Evolutionary conservation across 768 basidiomycete species (phyloP).

Genomic region (Termitomyces sp.): DNA sequence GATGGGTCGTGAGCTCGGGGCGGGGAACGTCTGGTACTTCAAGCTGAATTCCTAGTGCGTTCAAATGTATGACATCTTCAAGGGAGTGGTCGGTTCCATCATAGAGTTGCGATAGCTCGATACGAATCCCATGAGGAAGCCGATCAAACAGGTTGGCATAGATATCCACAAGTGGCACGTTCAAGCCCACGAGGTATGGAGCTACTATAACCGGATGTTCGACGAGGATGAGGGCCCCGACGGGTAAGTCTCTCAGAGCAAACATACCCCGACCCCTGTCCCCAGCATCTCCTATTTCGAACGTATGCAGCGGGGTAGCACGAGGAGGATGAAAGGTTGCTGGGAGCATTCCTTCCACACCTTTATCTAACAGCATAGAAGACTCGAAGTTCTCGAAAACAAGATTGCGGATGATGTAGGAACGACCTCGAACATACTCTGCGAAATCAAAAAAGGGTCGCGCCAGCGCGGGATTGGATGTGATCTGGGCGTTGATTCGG

Average conservation of each 20-base stretch:
- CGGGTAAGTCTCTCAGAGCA: slow-evolving; percentile 28
- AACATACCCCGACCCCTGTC: slow-evolving; percentile 36
- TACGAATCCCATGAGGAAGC: slow-evolving; percentile 23
- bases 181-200: slow-evolving; percentile 29
- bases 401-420: slow-evolving; percentile 23
- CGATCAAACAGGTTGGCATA: slow-evolving; percentile 29
- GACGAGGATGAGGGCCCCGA: slow-evolving; percentile 30
- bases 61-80: slow-evolving; percentile 29
- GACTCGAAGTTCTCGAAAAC: slow-evolving; percentile 20
- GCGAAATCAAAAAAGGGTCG: slow-evolving; percentile 26
- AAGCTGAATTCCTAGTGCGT: slow-evolving; percentile 31
- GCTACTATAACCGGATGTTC: slow-evolving; percentile 41
- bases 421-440: slow-evolving; percentile 22
- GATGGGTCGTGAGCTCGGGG: slow-evolving; percentile 27
- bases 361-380: slow-evolving; percentile 28
- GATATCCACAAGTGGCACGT: slow-evolving; percentile 24
- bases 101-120: slow-evolving; percentile 20
- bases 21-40: slow-evolving; percentile 20
- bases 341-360: slow-evolving; percentile 26
- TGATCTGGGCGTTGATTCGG: slow-evolving; percentile 20
- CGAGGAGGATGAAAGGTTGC: slow-evolving; percentile 10
- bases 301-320: slow-evolving; percentile 8
- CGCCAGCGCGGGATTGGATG: slow-evolving; percentile 20
- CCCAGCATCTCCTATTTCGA: slow-evolving; percentile 24
- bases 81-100: slow-evolving; percentile 13